Evolutionary conservation across 164 flowering plant species (phyloP).

Genomic region (Buxus sempervirens): DNA sequence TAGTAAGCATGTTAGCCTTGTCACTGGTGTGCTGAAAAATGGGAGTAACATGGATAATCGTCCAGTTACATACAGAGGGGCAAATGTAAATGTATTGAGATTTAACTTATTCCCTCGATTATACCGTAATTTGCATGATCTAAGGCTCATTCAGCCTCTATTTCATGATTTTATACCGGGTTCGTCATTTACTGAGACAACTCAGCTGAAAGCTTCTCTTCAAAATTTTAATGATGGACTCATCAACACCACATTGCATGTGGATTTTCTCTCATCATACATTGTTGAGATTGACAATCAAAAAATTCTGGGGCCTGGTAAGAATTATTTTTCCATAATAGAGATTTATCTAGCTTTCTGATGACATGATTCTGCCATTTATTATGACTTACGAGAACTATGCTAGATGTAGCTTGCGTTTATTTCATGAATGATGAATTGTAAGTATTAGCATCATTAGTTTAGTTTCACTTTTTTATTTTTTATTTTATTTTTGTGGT

Average conservation of each 20-base stretch:
- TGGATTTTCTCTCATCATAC: slow-evolving; percentile 78
- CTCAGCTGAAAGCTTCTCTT: slow-evolving; percentile 68
- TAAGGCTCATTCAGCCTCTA: slow-evolving; percentile 85
- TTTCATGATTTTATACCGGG: slow-evolving; percentile 89
- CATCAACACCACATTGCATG: slow-evolving; percentile 64
- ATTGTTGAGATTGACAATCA: slow-evolving; percentile 68
- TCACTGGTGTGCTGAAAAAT: slow-evolving; percentile 61
- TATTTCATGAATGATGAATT: too few relatives aligned
- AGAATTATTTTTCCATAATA: slow-evolving; percentile 15
- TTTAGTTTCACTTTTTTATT: too few relatives aligned
- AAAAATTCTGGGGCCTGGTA: slow-evolving; percentile 78
- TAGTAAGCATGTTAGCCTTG: slow-evolving; percentile 62
- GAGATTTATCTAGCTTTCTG: not conserved
- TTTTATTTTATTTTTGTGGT: too few relatives aligned
- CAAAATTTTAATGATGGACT: slow-evolving; percentile 60
- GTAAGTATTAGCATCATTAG: too few relatives aligned
- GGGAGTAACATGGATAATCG: slow-evolving; percentile 44
- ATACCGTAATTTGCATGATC: slow-evolving; percentile 57
- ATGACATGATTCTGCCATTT: too few relatives aligned
- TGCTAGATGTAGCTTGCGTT: too few relatives aligned
- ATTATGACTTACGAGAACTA: too few relatives aligned
- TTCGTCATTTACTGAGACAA: slow-evolving; percentile 44
- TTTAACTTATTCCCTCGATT: slow-evolving; percentile 79
- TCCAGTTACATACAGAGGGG: slow-evolving; percentile 79
- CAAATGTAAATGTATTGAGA: slow-evolving; percentile 55